Percentiles rank a stretch among this genome's conserved stretches.
Conservation (phyloP, 1,284 basidiomycete species). For the Malassezia globosa region DNA sequence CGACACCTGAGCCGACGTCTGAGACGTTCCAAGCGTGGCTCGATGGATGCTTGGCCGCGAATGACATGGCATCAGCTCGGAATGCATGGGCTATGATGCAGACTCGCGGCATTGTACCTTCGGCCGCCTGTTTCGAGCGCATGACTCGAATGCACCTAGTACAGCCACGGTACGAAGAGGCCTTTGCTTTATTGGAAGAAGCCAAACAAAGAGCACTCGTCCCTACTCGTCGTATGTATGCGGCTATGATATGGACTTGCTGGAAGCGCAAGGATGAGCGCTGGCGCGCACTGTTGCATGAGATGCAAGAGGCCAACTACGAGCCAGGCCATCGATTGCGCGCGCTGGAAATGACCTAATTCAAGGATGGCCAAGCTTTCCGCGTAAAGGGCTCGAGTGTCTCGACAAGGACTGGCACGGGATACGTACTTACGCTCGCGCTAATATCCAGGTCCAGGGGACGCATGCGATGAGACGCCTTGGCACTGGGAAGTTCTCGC, state of each 20-base stretch:
- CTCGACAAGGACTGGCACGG: constrained; percentile 10
- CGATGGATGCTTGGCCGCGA: constrained; percentile 18
- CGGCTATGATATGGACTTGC: constrained; percentile 30
- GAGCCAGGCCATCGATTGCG: constrained; percentile 11
- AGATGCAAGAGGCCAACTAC: constrained; percentile 29
- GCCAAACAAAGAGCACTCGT: constrained; percentile 19
- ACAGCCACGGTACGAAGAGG: constrained; percentile 27
- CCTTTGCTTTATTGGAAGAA: constrained; percentile 29
- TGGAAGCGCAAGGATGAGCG: constrained; percentile 20
- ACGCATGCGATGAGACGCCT: constrained; percentile 5
- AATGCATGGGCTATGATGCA: constrained; percentile 19
- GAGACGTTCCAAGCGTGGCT: constrained; percentile 27
- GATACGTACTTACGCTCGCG: neutral
- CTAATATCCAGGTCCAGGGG: constrained; percentile 7
- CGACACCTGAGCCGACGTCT: constrained; percentile 9
- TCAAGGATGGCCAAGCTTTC: constrained; percentile 4
- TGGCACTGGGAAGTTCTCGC: neutral
- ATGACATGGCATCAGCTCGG: constrained; percentile 19
- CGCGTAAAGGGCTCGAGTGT: constrained; percentile 3
- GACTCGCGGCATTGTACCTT: constrained; percentile 7
- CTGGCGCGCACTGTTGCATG: constrained; percentile 20
- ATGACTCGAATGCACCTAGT: constrained; percentile 26
- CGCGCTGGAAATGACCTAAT: neutral
- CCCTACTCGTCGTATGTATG: constrained; percentile 29
- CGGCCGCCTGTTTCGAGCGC: constrained; percentile 25